Base-by-base conservation (phyloP, 129 eudicot genomes). In the Tagetes erecta region DNA sequence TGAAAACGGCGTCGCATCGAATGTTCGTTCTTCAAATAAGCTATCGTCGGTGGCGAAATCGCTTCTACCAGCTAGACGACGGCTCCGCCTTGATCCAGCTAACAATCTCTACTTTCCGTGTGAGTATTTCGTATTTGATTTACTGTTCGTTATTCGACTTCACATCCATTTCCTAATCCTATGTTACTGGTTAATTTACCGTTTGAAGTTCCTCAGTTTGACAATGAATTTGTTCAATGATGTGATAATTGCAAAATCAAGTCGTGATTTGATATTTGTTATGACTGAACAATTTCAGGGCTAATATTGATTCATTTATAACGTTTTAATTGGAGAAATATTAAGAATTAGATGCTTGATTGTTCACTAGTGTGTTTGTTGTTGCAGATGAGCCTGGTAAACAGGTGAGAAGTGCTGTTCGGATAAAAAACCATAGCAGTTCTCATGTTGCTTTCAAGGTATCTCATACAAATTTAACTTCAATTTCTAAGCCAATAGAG, bases 381-480 rank as follows among this genome's bases (percentile, higher is more conserved):
- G 6, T 70, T 85, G 78, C 72, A 92, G 97, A 89, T 78, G 97
- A 92, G 78, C 91, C 97, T 45, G 97, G 97, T 14, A 92, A 89
- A 76, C 97, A 92, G 78, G 96, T 77, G 58, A 82, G 78, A 60
- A 89, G 97, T 77, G 97, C 97, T 78, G 96, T 92, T 53, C 67
- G 83, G 84, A 83, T 92, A 20, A 92, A 92, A 77, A 92, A 92
- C 73, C 76, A 84, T 27, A 83, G 96, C 88, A 89, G 88, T 76
- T 92, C 97, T 49, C 78, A 87, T 76, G 96, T 89, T 64, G 97
- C 97, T 35, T 92, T 92, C 71, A 92, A 92, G 97, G 97, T 89
- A 89, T 53, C 0, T 63, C 41, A n/a, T 44, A 7, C 46, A 34
- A 7, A 39, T 47, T 52, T 52, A 53, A 60, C 3, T 78, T 67